phyloP scores from a whole-genome alignment of 2,329 filamentous ascomycete genomes.

The Trichoderma sp. region DNA sequence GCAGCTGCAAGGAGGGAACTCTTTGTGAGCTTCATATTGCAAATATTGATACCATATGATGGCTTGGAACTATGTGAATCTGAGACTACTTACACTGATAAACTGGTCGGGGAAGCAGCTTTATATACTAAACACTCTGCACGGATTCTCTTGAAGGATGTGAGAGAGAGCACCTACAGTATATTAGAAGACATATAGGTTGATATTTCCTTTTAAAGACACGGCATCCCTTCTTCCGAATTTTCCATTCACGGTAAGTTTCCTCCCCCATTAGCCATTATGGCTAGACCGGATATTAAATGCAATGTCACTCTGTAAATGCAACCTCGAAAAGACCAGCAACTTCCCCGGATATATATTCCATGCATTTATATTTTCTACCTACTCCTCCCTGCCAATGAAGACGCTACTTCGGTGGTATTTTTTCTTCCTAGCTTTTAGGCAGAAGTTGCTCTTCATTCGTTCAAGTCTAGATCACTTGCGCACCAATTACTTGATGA shows the following conservation, averaged over 20 bases:
- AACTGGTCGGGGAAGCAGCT: neutral
- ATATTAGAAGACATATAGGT: neutral
- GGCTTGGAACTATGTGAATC: neutral
- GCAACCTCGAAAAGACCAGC: neutral
- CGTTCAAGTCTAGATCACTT: neutral
- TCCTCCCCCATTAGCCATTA: neutral
- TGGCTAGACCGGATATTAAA: neutral
- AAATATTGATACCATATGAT: neutral
- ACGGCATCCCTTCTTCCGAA: neutral
- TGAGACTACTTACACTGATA: neutral
- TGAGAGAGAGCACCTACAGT: neutral
- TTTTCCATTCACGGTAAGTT: neutral
- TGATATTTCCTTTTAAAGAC: neutral
- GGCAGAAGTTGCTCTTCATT: neutral
- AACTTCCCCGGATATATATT: neutral
- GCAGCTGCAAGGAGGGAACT: neutral
- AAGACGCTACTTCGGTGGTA: neutral
- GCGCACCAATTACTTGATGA: neutral
- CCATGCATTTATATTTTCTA: neutral
- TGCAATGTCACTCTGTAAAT: neutral
- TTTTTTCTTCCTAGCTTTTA: neutral
- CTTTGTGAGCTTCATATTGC: constrained; percentile 4
- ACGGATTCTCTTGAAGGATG: neutral
- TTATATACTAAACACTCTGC: neutral
- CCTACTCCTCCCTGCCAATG: neutral